Base-by-base conservation (phyloP, 1,139 yeast genomes). In the Geotrichum bryndzae region DNA sequence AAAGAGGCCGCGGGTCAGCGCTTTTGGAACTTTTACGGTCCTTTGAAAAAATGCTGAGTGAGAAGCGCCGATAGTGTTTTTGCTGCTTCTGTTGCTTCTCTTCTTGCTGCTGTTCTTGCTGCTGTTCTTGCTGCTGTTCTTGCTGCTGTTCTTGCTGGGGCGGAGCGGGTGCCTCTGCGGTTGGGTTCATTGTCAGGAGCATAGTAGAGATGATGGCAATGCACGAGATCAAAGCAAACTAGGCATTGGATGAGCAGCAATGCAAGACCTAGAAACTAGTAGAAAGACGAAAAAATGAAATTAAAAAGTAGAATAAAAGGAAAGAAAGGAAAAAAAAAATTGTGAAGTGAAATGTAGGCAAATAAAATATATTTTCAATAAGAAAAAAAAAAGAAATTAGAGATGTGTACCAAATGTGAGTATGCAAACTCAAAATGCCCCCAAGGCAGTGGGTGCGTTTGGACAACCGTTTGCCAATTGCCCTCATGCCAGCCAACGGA, bases 1-100 rank as follows among this genome's bases (percentile, higher is more conserved):
- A 56, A 2, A 23, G 3, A 11, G 23, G 45, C 31, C 41, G 46
- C 15, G 22, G 25, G 6, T 1, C 46, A 2, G n/a, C 23, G n/a
- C 22, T 15, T 13, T 41, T 41, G 2, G 6, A n/a, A 13, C 31
- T 23, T 22, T 53, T 18, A n/a, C 33, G 54, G 6, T 51, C 54
- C 33, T 51, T 57, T 4, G 59, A 57, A 45, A 29, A 45, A 18
- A 51, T 13, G 53, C 25, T 33, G 25, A 56, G 22, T 6, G 59
- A 57, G n/a, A 57, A 57, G 13, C 53, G 51, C 13, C 53, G 53
- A 35, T 27, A 27, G 18, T 18, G 18, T 18, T 18, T 18, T 18
- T 18, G 18, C 18, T 18, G 18, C 18, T 18, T 18, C 18, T 18
- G 18, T n/a, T 35, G 45, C 13, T 6, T 10, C 35, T 31, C 13